phyloP scores from a whole-genome alignment of 208 protist species.

The Acanthamoeba triangularis region DNA sequence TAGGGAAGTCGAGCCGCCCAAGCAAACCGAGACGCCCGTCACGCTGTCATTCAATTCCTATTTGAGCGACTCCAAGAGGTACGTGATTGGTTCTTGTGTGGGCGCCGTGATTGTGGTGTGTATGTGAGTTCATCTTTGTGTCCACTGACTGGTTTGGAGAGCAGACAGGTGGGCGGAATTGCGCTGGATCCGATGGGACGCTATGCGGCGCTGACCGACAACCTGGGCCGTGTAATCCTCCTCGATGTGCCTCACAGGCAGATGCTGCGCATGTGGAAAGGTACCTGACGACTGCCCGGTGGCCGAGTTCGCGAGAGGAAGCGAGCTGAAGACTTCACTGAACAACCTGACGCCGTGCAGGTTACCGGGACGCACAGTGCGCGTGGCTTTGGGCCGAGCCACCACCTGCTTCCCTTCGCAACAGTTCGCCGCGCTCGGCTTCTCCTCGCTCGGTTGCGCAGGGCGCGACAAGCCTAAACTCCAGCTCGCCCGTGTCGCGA shows the following conservation, averaged over 20 bases:
- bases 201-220: slow-evolving; percentile 78
- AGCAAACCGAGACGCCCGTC: slow-evolving; percentile 34
- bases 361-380: slow-evolving; percentile 26
- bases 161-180: slow-evolving; percentile 22
- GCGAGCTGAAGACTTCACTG: slow-evolving; percentile 15
- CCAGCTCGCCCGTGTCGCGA: background rate
- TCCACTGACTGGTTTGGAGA: background rate
- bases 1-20: background rate
- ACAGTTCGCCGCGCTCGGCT: background rate
- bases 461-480: background rate
- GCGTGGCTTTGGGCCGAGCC: slow-evolving; percentile 31
- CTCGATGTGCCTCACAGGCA: slow-evolving; percentile 80
- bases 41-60: slow-evolving; percentile 52
- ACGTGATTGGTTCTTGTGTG: background rate
- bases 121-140: background rate
- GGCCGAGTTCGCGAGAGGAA: slow-evolving; percentile 13
- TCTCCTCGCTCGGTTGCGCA: background rate
- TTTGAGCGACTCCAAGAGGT: slow-evolving; percentile 67
- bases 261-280: slow-evolving; percentile 83
- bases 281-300: background rate
- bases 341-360: background rate
- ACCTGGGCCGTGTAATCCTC: slow-evolving; percentile 78
- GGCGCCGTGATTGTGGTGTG: background rate
- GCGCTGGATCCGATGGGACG: slow-evolving; percentile 77
- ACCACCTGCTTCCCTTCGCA: background rate